Conservation (phyloP, 257 asterid genomes). For the Echium plantagineum region DNA sequence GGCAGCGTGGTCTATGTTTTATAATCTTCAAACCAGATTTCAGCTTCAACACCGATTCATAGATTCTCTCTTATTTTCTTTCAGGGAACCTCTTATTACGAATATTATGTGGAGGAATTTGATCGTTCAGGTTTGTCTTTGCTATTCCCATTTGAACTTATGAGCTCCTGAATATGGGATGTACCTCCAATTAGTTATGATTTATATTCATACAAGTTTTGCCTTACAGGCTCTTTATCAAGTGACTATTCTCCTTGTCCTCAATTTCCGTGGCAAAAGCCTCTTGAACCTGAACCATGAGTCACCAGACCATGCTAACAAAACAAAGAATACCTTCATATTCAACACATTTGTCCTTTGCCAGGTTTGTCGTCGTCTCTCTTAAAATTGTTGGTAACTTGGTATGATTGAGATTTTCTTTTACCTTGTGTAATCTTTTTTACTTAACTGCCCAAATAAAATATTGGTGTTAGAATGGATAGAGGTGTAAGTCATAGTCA, state of each 20-base stretch:
- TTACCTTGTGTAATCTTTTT: background rate
- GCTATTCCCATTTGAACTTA: background rate
- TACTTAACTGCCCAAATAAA: background rate
- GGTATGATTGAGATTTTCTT: background rate
- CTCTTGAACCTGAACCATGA: slow-evolving; percentile 49
- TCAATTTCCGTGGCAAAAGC: slow-evolving; percentile 62
- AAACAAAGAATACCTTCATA: slow-evolving; percentile 70
- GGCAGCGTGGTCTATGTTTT: background rate
- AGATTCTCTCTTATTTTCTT: slow-evolving; percentile 3
- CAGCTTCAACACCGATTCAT: background rate
- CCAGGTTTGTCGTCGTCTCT: slow-evolving; percentile 37
- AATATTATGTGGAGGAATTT: slow-evolving; percentile 98
- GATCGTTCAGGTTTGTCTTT: slow-evolving; percentile 56
- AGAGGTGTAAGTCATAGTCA: background rate
- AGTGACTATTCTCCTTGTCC: slow-evolving; percentile 69
- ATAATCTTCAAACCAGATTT: background rate
- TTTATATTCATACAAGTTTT: slow-evolving; percentile 7
- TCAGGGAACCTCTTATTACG: slow-evolving; percentile 92
- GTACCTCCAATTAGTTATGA: background rate
- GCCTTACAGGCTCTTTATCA: slow-evolving; percentile 72
- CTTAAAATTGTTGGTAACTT: too few relatives aligned
- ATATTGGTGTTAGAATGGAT: background rate
- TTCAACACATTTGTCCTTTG: slow-evolving; percentile 88
- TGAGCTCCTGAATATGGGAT: background rate
- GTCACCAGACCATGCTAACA: slow-evolving; percentile 34